These are phyloP conservation scores for Pterocarpus macrocarpus DNA, from an alignment of 306 rosid species.

Conservation along the genomic window DNA sequence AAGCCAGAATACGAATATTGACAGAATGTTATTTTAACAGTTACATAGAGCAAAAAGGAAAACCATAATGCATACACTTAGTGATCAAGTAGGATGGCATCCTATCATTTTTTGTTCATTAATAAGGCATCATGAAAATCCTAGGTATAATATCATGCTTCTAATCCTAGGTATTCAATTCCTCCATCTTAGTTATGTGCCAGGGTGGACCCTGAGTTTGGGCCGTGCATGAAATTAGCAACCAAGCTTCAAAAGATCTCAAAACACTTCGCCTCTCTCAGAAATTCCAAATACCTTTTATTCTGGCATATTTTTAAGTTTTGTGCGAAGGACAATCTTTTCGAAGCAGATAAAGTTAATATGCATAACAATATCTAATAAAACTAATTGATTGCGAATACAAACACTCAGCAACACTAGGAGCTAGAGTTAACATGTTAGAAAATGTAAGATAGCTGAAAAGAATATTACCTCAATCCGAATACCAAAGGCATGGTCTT, in stretches of 20 bases:
- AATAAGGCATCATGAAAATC: constrained; percentile 26
- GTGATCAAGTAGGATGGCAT: constrained; percentile 20
- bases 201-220: neutral
- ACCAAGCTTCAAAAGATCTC: constrained; percentile 27
- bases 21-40: constrained; percentile 33
- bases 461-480: constrained; percentile 80
- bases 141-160: neutral
- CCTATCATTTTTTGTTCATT: constrained; percentile 28
- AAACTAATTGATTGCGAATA: constrained; percentile 27
- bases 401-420: constrained; percentile 35
- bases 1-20: constrained; percentile 15
- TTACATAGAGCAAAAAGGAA: constrained; percentile 12
- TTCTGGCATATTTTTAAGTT: constrained; percentile 17
- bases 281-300: constrained; percentile 32
- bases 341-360: constrained; percentile 26
- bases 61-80: constrained; percentile 9
- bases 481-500: constrained; percentile 94
- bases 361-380: constrained; percentile 9
- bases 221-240: constrained; percentile 13
- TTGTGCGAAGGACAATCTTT: constrained; percentile 9
- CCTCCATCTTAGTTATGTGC: neutral
- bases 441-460: constrained; percentile 34
- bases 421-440: constrained; percentile 34
- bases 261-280: constrained; percentile 16
- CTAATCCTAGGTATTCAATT: neutral